Evolutionary conservation across 2,329 filamentous ascomycete species (phyloP), one percentile per base, ranked within the genome.

Genomic region (Hypoxylon sp.): DNA sequence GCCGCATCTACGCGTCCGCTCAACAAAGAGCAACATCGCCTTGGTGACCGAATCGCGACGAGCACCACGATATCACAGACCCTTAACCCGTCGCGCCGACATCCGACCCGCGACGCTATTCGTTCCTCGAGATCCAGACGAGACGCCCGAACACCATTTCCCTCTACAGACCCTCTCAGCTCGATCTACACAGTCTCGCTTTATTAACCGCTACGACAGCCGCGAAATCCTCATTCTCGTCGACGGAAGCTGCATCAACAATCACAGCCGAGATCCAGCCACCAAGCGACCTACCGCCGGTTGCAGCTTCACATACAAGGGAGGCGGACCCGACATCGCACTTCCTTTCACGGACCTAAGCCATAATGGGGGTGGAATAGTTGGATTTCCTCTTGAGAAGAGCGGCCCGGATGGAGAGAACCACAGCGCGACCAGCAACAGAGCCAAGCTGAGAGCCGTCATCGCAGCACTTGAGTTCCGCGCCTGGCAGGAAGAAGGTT

Each of bases 381-480:
- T 76, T 42, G 70, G 69, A 0, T 79, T 80, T 56, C 78, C 76
- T 1, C 76, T 83, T 1, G 82, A 84, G 69, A 70, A 71, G 10
- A 47, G 73, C 31, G 80, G 82, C 0, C 81, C 81, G 0, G 70
- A 57, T 8, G 80, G 78, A 15, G 73, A 80, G 7, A 19, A 57
- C 29, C 69, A 56, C 5, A 27, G 55, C 2, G 63, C 69, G 21
- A 86, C 81, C 4, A 84, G 79, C 70, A 83, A 84, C 62, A 78
- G 83, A 1, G 84, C 84, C 8, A 82, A 85, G 69, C 78, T 86
- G 1, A 81, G 83, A 19, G 73, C 73, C 7, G 71, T 74, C 6
- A 82, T 85, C 39, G 81, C 79, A 6, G 84, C 81, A n/a, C 77
- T 84, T 7, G 74, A 79, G 53, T 82, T 80, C 68, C 77, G 80